Evolutionary conservation across 148 eudicot species (phyloP).

Genomic region (Arctostaphylos glauca): DNA sequence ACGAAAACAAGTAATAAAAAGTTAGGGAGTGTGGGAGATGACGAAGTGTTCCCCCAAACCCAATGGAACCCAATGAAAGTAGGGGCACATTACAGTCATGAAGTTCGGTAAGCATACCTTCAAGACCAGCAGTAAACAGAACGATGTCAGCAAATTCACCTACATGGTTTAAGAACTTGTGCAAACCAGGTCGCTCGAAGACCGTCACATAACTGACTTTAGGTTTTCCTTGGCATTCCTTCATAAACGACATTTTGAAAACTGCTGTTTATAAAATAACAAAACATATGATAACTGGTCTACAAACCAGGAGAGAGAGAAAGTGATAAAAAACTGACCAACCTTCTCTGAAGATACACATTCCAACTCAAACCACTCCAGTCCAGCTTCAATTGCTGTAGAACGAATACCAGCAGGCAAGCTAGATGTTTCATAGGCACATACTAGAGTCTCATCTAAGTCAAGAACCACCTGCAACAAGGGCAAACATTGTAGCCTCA

Average conservation of each 20-base stretch:
- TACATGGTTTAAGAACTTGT: slow-evolving; percentile 46
- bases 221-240: slow-evolving; percentile 55
- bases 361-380: slow-evolving; percentile 60
- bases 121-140: slow-evolving; percentile 68
- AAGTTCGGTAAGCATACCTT: slow-evolving; percentile 33
- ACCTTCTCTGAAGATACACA: slow-evolving; percentile 48
- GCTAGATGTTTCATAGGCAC: slow-evolving; percentile 58
- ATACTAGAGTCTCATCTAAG: slow-evolving; percentile 59
- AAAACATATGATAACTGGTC: neutral
- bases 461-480: slow-evolving; percentile 57
- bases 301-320: neutral
- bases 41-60: neutral
- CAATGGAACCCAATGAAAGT: neutral
- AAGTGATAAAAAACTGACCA: slow-evolving; percentile 23
- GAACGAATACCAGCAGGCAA: slow-evolving; percentile 46
- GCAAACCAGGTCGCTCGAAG: slow-evolving; percentile 62
- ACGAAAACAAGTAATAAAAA: neutral
- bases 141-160: slow-evolving; percentile 58
- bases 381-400: slow-evolving; percentile 49
- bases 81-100: neutral
- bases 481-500: neutral
- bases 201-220: slow-evolving; percentile 55
- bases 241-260: slow-evolving; percentile 19
- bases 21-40: neutral
- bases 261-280: neutral